phyloP scores from a whole-genome alignment of 805 yeast species.

The Yarrowia keelungensis region DNA sequence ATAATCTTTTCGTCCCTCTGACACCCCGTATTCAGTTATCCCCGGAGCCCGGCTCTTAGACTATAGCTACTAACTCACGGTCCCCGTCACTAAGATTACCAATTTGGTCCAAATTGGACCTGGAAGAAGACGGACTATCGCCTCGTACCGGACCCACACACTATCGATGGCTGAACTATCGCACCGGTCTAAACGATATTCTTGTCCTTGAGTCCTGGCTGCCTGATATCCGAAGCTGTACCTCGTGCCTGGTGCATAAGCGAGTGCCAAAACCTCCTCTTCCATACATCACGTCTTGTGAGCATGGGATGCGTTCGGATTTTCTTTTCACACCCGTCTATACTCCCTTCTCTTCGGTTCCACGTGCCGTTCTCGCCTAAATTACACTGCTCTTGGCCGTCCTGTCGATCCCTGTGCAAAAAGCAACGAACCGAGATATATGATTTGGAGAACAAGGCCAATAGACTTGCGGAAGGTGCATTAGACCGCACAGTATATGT shows the following conservation, averaged over 20 bases:
- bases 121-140: constrained; percentile 7
- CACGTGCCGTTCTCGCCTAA: constrained; percentile 31
- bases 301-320: too few relatives aligned
- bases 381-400: constrained; percentile 1
- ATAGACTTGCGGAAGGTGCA: constrained; percentile 29
- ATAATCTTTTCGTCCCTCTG: too few relatives aligned
- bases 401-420: constrained; percentile 17
- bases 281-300: too few relatives aligned
- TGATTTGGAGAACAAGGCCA: neutral
- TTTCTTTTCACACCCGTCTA: constrained; percentile 1
- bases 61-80: constrained; percentile 2
- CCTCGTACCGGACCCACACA: neutral
- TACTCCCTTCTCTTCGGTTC: neutral
- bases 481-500: constrained; percentile 25
- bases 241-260: neutral
- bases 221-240: neutral
- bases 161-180: constrained; percentile 5
- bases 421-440: neutral
- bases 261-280: neutral
- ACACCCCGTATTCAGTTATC: neutral
- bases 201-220: neutral
- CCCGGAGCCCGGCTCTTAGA: constrained; percentile 7
- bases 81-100: constrained; percentile 7
- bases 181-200: neutral
- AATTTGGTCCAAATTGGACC: constrained; percentile 18